Evolutionary conservation across 306 rosid genomes (phyloP).

Genomic region (Inga laurina): DNA sequence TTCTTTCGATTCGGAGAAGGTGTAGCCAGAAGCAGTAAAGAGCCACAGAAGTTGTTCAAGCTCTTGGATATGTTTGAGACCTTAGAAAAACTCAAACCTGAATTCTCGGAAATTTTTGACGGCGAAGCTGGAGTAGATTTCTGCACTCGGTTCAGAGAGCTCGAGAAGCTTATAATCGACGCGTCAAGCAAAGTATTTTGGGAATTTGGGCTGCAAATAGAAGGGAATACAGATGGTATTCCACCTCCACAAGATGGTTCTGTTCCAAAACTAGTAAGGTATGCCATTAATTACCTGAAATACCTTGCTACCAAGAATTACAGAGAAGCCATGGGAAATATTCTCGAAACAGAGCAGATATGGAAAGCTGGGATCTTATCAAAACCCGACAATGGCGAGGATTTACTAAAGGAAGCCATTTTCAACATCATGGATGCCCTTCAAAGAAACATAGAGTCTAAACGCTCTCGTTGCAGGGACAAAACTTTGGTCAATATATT

Average conservation of each 20-base stretch:
- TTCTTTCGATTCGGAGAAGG: slow-evolving; percentile 93
- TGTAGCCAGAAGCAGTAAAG: slow-evolving; percentile 74
- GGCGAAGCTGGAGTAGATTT: slow-evolving; percentile 73
- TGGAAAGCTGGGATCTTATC: slow-evolving; percentile 65
- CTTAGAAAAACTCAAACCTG: slow-evolving; percentile 58
- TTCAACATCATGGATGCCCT: slow-evolving; percentile 79
- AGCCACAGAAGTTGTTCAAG: slow-evolving; percentile 86
- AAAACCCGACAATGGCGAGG: slow-evolving; percentile 45
- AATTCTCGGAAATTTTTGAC: slow-evolving; percentile 49
- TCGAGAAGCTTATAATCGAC: slow-evolving; percentile 75
- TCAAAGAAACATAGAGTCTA: slow-evolving; percentile 71
- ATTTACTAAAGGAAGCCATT: slow-evolving; percentile 55
- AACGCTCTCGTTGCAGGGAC: slow-evolving; percentile 58
- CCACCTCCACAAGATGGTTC: slow-evolving; percentile 80
- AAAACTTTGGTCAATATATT: slow-evolving; percentile 52
- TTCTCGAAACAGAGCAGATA: slow-evolving; percentile 66
- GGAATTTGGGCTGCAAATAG: slow-evolving; percentile 88
- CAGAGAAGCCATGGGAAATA: slow-evolving; percentile 59
- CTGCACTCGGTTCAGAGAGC: slow-evolving; percentile 63
- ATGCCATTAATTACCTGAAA: slow-evolving; percentile 78
- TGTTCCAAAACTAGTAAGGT: slow-evolving; percentile 75
- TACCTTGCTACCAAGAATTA: slow-evolving; percentile 62
- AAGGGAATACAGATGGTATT: slow-evolving; percentile 65
- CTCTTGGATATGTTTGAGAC: slow-evolving; percentile 80
- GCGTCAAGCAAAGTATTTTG: slow-evolving; percentile 80